Conservation (phyloP, 208 protist genomes). For the Leishmania tarentolae region DNA sequence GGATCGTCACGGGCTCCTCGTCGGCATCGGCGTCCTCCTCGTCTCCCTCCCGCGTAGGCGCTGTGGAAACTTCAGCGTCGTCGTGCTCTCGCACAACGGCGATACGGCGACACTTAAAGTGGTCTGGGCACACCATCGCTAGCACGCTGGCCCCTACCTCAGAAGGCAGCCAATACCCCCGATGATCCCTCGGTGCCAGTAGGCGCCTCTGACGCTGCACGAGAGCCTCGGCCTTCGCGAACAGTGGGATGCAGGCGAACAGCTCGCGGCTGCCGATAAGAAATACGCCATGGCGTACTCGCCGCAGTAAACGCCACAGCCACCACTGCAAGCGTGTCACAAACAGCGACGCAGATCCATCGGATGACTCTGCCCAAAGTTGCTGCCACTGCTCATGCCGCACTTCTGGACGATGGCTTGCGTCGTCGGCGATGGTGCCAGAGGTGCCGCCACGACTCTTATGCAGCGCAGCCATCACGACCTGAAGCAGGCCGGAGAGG, state of each 20-base stretch:
- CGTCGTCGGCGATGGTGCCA: slow-evolving; percentile 10
- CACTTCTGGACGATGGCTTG: slow-evolving; percentile 26
- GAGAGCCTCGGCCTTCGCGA: slow-evolving; percentile 58
- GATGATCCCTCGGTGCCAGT: slow-evolving; percentile 28
- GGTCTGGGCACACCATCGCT: slow-evolving; percentile 76
- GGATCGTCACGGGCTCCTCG: slow-evolving; percentile 31
- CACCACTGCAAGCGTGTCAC: slow-evolving; percentile 69
- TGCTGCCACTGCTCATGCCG: slow-evolving; percentile 34
- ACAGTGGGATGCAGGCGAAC: slow-evolving; percentile 58
- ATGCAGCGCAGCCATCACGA: slow-evolving; percentile 26
- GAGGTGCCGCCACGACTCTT: slow-evolving; percentile 8
- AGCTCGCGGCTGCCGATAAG: slow-evolving; percentile 75
- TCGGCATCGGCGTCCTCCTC: slow-evolving; percentile 19
- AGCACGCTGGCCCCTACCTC: slow-evolving; percentile 50
- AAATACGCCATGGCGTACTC: slow-evolving; percentile 57
- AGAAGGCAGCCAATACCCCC: slow-evolving; percentile 70
- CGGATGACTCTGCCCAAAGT: slow-evolving; percentile 37
- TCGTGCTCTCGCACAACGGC: slow-evolving; percentile 51
- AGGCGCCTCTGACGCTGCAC: slow-evolving; percentile 50
- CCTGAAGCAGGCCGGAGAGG: slow-evolving; percentile 52
- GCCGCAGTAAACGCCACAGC: slow-evolving; percentile 68
- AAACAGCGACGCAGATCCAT: slow-evolving; percentile 39
- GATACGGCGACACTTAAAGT: slow-evolving; percentile 66
- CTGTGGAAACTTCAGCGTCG: not conserved
- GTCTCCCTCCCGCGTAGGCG: not conserved